Percentiles rank a stretch among this genome's conserved stretches.
Evolutionary conservation across 2,329 filamentous ascomycete species (phyloP).

Genomic region (Nemania sp.): DNA sequence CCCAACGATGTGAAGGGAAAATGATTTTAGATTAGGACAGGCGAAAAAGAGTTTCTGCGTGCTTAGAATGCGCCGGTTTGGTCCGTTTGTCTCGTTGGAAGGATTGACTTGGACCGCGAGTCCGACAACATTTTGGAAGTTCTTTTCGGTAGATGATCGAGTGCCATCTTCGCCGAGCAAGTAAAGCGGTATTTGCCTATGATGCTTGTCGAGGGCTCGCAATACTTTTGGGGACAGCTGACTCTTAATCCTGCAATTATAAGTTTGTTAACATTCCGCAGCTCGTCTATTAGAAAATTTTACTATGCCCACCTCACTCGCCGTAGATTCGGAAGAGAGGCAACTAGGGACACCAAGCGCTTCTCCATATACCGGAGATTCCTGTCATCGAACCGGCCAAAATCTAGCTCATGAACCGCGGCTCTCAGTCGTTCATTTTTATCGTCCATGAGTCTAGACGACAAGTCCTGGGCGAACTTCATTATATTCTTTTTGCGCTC

Average conservation of each 20-base stretch:
- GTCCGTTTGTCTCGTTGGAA: neutral
- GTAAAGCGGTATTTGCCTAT: conserved; percentile 5
- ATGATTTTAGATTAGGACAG: conserved; percentile 16
- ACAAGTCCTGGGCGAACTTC: neutral
- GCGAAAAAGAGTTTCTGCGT: conserved; percentile 13
- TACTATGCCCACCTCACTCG: conserved; percentile 5
- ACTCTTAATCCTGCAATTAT: neutral
- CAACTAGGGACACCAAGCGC: conserved; percentile 5
- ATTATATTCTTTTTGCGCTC: neutral
- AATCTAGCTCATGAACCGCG: conserved; percentile 13
- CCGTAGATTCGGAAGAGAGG: conserved; percentile 15
- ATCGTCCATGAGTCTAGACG: neutral
- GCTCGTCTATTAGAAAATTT: neutral
- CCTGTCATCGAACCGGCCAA: neutral
- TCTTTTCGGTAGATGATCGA: neutral
- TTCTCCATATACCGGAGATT: neutral
- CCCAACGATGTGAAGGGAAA: neutral
- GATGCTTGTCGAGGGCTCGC: neutral
- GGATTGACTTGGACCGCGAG: neutral
- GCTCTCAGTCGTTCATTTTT: conserved; percentile 5
- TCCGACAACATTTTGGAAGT: conserved; percentile 4
- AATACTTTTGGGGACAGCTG: neutral
- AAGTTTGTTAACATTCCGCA: neutral
- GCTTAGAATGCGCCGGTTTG: conserved; percentile 5
- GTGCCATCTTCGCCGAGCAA: conserved; percentile 13